Base-by-base conservation (phyloP, 495 filamentous ascomycete species). In the Hypoxylon fragiforme region DNA sequence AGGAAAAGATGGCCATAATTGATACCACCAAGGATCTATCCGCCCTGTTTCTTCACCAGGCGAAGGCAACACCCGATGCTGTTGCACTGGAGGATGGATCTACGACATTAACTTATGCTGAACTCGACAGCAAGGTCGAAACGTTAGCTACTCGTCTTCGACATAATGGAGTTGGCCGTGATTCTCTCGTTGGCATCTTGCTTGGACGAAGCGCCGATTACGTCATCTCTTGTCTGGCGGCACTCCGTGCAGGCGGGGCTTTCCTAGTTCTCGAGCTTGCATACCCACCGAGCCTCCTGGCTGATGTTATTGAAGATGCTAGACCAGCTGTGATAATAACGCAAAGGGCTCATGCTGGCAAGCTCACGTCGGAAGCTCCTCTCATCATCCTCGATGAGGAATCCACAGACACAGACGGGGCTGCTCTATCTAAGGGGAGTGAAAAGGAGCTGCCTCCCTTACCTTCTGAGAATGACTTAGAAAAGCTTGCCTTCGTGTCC, bases 191-290 rank as follows among this genome's bases (percentile, higher is more conserved):
- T 22, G 85, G 85, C 18, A 79, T 88, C 39, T 71, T 88, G 13
- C 70, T 88, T 45, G 83, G 82, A 26, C 79, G 85, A 4, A 85
- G 82, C 56, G 83, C 84, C 14, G 72, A 87, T 64, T 87, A 87
- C 64, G 83, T 88, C 57, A 83, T 88, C 68, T 80, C 83, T 18
- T 87, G 84, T 63, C 71, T 88, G 32, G 84, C 84, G 19, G 80
- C 81, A 4, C 77, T 87, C 34, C 80, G 83, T 21, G 84, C 85
- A 1, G 84, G 84, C 15, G 85, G 84, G 20, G 84, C 84, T n/a
- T 88, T 87, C 54, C 74, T 88, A 0, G 83, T 87, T 7, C 77
- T 87, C 0, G 85, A 88, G 62, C 74, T 87, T 15, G 85, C 84
- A 20, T 88, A 88, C 60, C 84, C 85, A 0, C 76, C 82, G 0